Percentiles rank a stretch among this genome's conserved stretches.
Evolutionary conservation across 108 stramenopile genomes (phyloP).

Genomic region (Asterionellopsis glacialis): DNA sequence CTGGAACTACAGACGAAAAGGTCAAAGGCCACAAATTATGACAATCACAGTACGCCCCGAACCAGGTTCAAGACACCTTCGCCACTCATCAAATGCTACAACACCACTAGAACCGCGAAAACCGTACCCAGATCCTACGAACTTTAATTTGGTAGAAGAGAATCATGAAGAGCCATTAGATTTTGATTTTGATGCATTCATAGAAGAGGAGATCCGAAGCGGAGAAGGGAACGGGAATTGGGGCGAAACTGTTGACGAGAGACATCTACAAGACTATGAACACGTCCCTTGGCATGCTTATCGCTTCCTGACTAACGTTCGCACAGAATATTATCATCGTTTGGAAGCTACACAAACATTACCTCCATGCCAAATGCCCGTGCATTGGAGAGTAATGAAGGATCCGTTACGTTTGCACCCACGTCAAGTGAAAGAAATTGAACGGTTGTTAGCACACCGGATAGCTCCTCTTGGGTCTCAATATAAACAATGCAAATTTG

Average conservation of each 20-base stretch:
- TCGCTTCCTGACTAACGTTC: too few relatives aligned
- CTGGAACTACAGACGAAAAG: background rate
- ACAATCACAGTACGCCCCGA: too few relatives aligned
- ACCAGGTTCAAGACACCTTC: too few relatives aligned
- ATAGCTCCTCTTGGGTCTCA: slow-evolving; percentile 18
- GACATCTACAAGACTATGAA: background rate
- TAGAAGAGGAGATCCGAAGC: slow-evolving; percentile 1
- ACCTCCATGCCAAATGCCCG: slow-evolving; percentile 36
- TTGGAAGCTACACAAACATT: slow-evolving; percentile 41
- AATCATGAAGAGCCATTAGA: too few relatives aligned
- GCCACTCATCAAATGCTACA: too few relatives aligned
- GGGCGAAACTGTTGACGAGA: slow-evolving; percentile 8
- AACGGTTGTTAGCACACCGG: slow-evolving; percentile 33
- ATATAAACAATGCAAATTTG: slow-evolving; percentile 27
- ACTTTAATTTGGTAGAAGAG: too few relatives aligned
- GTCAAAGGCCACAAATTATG: too few relatives aligned
- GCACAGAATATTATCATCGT: slow-evolving; percentile 39
- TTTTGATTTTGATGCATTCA: too few relatives aligned
- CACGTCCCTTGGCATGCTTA: background rate
- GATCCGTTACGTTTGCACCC: slow-evolving; percentile 47
- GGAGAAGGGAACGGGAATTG: slow-evolving; percentile 6
- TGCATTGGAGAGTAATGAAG: slow-evolving; percentile 51
- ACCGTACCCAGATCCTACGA: too few relatives aligned
- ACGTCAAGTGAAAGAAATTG: slow-evolving; percentile 40
- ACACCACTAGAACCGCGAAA: too few relatives aligned